Conservation (phyloP, 495 filamentous ascomycete genomes). For the Annulohypoxylon moriforme region DNA sequence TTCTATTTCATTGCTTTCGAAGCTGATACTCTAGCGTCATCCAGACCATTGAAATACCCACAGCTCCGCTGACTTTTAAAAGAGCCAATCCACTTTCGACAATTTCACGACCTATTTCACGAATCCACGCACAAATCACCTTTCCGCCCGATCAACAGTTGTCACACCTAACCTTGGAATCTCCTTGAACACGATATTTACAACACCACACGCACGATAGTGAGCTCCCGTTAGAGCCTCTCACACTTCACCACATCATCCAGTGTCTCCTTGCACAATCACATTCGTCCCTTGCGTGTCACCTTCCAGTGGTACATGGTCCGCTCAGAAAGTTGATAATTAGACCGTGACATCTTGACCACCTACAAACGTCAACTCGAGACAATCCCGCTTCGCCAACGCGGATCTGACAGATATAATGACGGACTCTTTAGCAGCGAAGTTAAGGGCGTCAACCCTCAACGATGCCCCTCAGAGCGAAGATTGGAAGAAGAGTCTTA, state of each 20-base stretch:
- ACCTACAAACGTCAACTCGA: not conserved
- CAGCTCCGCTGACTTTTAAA: conserved; percentile 22
- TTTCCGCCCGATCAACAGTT: conserved; percentile 9
- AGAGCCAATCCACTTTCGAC: conserved; percentile 28
- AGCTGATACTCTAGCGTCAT: conserved; percentile 30
- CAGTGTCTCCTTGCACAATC: conserved; percentile 6
- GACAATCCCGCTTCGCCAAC: not conserved
- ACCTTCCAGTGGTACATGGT: conserved; percentile 15
- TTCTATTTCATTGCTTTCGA: not conserved
- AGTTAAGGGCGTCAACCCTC: conserved; percentile 77
- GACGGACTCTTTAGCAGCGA: conserved; percentile 69
- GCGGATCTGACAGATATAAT: conserved; percentile 44
- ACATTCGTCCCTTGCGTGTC: conserved; percentile 9
- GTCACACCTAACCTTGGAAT: not conserved
- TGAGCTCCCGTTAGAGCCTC: conserved; percentile 12
- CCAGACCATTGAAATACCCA: conserved; percentile 35
- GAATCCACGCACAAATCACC: conserved; percentile 18
- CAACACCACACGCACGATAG: conserved; percentile 6
- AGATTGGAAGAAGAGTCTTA: conserved; percentile 83
- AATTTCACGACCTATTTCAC: conserved; percentile 19
- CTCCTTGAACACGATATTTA: not conserved
- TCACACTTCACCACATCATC: not conserved
- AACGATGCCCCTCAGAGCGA: conserved; percentile 68
- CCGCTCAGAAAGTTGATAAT: not conserved
- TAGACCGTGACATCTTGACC: conserved; percentile 5